Evolutionary conservation across 352 stramenopile species (phyloP).

Genomic region (Phytophthora pseudosyringae): DNA sequence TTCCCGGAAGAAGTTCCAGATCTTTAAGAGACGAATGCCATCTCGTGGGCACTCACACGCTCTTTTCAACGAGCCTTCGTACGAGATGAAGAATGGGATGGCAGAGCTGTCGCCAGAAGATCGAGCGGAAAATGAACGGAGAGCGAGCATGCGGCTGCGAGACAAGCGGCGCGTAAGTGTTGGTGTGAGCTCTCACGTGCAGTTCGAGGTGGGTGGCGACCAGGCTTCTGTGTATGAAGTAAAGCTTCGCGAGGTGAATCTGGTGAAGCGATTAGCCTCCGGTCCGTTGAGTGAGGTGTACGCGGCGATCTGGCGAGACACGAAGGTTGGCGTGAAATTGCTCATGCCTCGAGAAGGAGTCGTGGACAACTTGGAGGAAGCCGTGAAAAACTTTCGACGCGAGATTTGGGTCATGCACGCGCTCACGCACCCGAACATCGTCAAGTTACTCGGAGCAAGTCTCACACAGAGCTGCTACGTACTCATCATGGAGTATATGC

Average conservation of each 20-base stretch:
- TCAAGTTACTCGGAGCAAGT: slow-evolving; percentile 79
- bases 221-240: slow-evolving; percentile 81
- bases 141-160: slow-evolving; percentile 57
- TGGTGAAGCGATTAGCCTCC: slow-evolving; percentile 78
- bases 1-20: slow-evolving; percentile 19
- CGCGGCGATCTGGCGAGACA: slow-evolving; percentile 77
- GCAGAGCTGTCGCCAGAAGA: slow-evolving; percentile 59
- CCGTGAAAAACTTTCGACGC: slow-evolving; percentile 79
- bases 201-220: slow-evolving; percentile 78
- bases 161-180: slow-evolving; percentile 72
- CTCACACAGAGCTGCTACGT: slow-evolving; percentile 82
- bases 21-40: slow-evolving; percentile 34
- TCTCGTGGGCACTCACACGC: slow-evolving; percentile 33
- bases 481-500: slow-evolving; percentile 88
- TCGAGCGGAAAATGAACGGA: slow-evolving; percentile 67
- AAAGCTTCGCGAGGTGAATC: slow-evolving; percentile 76
- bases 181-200: slow-evolving; percentile 57
- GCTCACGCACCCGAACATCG: slow-evolving; percentile 75
- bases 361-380: slow-evolving; percentile 72
- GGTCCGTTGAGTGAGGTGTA: slow-evolving; percentile 79
- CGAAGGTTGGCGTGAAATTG: slow-evolving; percentile 79
- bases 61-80: slow-evolving; percentile 68
- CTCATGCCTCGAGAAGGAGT: slow-evolving; percentile 76
- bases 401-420: slow-evolving; percentile 86
- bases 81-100: slow-evolving; percentile 60